A percentile compares a stretch with the other conserved stretches of the same genome.
phyloP scores from a whole-genome alignment of 2,329 filamentous ascomycete species.

The Ceratocystis smalleyi region DNA sequence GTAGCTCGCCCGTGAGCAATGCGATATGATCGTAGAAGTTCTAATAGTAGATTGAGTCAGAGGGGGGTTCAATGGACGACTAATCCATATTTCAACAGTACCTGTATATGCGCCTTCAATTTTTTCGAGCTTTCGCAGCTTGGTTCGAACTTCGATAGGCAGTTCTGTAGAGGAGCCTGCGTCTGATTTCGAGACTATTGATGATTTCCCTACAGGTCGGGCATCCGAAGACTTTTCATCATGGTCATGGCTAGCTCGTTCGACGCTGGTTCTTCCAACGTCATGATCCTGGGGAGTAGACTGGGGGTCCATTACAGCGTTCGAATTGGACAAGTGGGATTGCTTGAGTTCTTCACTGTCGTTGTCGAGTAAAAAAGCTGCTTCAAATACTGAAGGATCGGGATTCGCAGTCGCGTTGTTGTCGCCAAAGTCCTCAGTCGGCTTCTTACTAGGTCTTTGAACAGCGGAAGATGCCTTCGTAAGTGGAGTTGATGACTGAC shows the following conservation, averaged over 20 bases:
- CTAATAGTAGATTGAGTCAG: conserved; percentile 28
- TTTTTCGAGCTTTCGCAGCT: conserved; percentile 75
- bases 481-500: conserved; percentile 23
- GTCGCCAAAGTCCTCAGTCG: conserved; percentile 20
- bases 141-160: conserved; percentile 57
- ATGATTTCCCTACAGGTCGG: neutral
- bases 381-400: conserved; percentile 77
- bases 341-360: conserved; percentile 47
- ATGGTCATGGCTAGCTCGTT: neutral
- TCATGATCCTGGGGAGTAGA: neutral
- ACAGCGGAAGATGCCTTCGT: conserved; percentile 10
- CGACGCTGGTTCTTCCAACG: neutral
- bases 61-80: neutral
- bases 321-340: conserved; percentile 20
- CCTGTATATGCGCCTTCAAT: conserved; percentile 76
- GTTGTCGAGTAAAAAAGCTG: conserved; percentile 67
- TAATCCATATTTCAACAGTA: conserved; percentile 26
- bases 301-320: neutral
- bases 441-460: conserved; percentile 24
- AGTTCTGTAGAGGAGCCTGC: conserved; percentile 35
- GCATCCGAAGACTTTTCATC: neutral
- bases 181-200: neutral
- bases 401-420: conserved; percentile 38
- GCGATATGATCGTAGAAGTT: conserved; percentile 80
- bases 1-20: conserved; percentile 76